phyloP scores from a whole-genome alignment of 805 yeast genomes.

The Candida incommunis region DNA sequence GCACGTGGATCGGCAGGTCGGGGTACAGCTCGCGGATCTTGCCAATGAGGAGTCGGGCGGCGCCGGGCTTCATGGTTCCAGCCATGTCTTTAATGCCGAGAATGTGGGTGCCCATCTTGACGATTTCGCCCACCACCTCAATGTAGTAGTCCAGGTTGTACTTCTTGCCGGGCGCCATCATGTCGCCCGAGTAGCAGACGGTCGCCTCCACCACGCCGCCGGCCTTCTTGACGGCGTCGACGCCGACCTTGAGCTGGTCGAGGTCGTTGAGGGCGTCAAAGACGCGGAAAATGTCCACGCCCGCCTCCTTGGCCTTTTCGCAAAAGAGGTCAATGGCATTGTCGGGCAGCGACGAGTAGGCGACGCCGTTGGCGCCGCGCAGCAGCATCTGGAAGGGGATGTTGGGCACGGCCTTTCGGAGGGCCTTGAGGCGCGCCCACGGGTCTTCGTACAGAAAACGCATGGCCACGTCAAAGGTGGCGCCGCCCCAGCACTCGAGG shows the following conservation, averaged over 20 bases:
- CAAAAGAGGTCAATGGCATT: conserved; percentile 98
- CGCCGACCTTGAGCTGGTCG: conserved; percentile 94
- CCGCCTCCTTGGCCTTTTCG: conserved; percentile 83
- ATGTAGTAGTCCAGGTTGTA: conserved; percentile 87
- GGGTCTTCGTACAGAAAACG: conserved; percentile 98
- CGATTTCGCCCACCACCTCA: conserved; percentile 67
- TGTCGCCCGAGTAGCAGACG: conserved; percentile 96
- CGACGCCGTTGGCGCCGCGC: conserved; percentile 99
- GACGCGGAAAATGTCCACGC: conserved; percentile 96
- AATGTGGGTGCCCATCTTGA: conserved; percentile 88
- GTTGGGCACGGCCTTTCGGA: conserved; percentile 87
- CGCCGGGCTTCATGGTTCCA: conserved; percentile 92
- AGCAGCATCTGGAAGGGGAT: conserved; percentile 98
- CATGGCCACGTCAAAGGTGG: conserved; percentile 97
- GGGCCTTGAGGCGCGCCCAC: conserved; percentile 85
- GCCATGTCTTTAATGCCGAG: conserved; percentile 99
- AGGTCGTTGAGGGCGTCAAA: conserved; percentile 95
- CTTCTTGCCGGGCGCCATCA: conserved; percentile 91
- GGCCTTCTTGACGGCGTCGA: conserved; percentile 93
- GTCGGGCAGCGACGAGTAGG: conserved; percentile 94
- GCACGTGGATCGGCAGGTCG: conserved; percentile 92
- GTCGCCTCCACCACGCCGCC: conserved; percentile 99
- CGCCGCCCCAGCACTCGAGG: conserved; percentile 99
- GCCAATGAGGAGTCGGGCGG: conserved; percentile 72
- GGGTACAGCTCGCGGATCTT: conserved; percentile 79